phyloP scores from a whole-genome alignment of 495 filamentous ascomycete species.

The Amniculicola lignicola region DNA sequence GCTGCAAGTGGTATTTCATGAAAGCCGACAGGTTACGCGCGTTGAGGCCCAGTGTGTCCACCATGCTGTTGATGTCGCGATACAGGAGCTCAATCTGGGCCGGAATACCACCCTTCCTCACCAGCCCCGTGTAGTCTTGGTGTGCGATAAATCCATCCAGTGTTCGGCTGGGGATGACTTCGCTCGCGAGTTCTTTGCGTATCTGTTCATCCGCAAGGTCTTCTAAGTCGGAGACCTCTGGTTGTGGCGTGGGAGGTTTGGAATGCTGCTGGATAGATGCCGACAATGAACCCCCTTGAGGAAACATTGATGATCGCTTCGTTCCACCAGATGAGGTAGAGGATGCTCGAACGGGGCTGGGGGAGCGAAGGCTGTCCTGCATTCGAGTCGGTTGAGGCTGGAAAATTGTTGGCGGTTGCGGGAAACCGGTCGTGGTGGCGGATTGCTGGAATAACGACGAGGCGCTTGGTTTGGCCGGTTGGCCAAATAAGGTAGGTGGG shows the following conservation, averaged over 20 bases:
- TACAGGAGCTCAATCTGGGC: slow-evolving; percentile 83
- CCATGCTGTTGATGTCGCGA: slow-evolving; percentile 93
- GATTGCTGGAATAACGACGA: background rate
- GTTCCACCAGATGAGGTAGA: slow-evolving; percentile 45
- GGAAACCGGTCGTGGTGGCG: slow-evolving; percentile 32
- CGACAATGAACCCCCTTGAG: slow-evolving; percentile 13
- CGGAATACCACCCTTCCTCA: slow-evolving; percentile 60
- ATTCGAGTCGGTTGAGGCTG: slow-evolving; percentile 49
- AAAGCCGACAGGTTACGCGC: slow-evolving; percentile 71
- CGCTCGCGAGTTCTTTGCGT: slow-evolving; percentile 53
- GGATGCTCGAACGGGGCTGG: slow-evolving; percentile 66
- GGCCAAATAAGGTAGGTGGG: slow-evolving; percentile 14
- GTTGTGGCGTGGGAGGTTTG: slow-evolving; percentile 41
- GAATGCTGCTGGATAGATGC: slow-evolving; percentile 36
- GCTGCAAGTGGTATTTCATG: slow-evolving; percentile 58
- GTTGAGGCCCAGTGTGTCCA: slow-evolving; percentile 88
- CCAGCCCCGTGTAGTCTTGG: slow-evolving; percentile 9
- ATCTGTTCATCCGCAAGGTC: slow-evolving; percentile 65
- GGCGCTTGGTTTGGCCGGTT: background rate
- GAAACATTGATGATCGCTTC: slow-evolving; percentile 3
- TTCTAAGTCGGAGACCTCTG: slow-evolving; percentile 42
- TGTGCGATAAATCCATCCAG: slow-evolving; percentile 32
- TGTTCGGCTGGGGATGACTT: slow-evolving; percentile 51
- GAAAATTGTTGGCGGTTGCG: slow-evolving; percentile 52
- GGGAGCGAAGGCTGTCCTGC: slow-evolving; percentile 67